phyloP scores from a whole-genome alignment of 306 rosid genomes.

The Hylodesmum podocarpum region DNA sequence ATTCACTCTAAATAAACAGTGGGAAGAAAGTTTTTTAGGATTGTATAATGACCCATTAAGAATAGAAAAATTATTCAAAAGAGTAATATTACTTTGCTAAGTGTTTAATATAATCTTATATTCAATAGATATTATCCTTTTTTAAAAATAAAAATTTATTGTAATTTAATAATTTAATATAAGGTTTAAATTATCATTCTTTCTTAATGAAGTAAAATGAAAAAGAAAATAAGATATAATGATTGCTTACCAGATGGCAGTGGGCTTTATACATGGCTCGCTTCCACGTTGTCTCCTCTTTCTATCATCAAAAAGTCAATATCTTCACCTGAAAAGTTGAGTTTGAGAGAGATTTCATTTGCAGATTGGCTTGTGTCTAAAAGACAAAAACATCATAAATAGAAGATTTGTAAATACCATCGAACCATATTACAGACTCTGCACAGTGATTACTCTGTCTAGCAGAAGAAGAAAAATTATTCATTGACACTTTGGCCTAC shows the following conservation, averaged over 20 bases:
- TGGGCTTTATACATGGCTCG: conserved; percentile 37
- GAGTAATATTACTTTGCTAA: no score
- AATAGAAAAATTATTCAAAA: no score
- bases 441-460: neutral
- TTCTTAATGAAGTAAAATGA: neutral
- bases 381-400: neutral
- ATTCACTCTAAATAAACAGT: no score
- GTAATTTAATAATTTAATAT: no score
- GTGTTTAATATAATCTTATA: no score
- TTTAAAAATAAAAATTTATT: no score
- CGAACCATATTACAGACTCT: neutral
- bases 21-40: no score
- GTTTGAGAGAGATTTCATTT: conserved; percentile 2
- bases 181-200: no score
- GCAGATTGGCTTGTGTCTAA: neutral
- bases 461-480: neutral
- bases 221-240: neutral
- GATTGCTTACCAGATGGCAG: conserved; percentile 33
- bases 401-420: neutral
- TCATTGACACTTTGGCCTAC: neutral
- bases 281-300: conserved; percentile 34
- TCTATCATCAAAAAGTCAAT: conserved; percentile 15
- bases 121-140: no score
- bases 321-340: conserved; percentile 33
- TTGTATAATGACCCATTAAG: no score